phyloP scores from a whole-genome alignment of 768 basidiomycete species.

The Mycena crocata region DNA sequence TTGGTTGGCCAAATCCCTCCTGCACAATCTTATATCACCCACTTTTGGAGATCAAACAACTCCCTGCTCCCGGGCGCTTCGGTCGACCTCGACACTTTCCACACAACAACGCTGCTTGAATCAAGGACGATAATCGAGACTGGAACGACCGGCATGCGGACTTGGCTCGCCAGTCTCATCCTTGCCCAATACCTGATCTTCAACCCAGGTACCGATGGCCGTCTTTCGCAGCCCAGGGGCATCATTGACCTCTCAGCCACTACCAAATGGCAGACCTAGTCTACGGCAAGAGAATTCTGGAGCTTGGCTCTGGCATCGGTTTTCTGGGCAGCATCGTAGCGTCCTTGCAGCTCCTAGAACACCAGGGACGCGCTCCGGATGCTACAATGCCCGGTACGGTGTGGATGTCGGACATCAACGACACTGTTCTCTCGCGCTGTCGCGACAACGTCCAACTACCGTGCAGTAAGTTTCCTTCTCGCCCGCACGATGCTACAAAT shows the following conservation, averaged over 20 bases:
- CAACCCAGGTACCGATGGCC: conserved; percentile 60
- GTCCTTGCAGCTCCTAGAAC: conserved; percentile 59
- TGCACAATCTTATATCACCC: conserved; percentile 70
- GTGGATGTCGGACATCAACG: conserved; percentile 74
- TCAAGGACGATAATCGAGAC: conserved; percentile 79
- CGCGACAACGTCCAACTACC: conserved; percentile 66
- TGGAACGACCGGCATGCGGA: conserved; percentile 84
- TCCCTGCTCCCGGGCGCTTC: not conserved
- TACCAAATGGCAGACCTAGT: conserved; percentile 53
- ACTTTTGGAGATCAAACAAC: conserved; percentile 62
- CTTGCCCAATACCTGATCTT: conserved; percentile 70
- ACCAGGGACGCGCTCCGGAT: not conserved
- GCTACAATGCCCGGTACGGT: conserved; percentile 37
- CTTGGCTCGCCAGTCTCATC: conserved; percentile 80
- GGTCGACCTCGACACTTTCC: conserved; percentile 44
- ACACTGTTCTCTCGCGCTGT: conserved; percentile 72
- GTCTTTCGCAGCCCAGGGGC: not conserved
- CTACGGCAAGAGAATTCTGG: conserved; percentile 62
- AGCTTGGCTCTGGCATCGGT: conserved; percentile 83
- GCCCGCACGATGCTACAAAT: conserved; percentile 7
- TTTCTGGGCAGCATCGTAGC: conserved; percentile 76
- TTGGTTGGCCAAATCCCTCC: conserved; percentile 50
- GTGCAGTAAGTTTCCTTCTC: conserved; percentile 71
- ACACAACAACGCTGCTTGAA: conserved; percentile 72
- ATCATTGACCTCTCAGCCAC: conserved; percentile 25